These are phyloP conservation scores for Pestalotiopsis fici DNA, from an alignment of 2,329 filamentous ascomycete species.

Conservation along the genomic window DNA sequence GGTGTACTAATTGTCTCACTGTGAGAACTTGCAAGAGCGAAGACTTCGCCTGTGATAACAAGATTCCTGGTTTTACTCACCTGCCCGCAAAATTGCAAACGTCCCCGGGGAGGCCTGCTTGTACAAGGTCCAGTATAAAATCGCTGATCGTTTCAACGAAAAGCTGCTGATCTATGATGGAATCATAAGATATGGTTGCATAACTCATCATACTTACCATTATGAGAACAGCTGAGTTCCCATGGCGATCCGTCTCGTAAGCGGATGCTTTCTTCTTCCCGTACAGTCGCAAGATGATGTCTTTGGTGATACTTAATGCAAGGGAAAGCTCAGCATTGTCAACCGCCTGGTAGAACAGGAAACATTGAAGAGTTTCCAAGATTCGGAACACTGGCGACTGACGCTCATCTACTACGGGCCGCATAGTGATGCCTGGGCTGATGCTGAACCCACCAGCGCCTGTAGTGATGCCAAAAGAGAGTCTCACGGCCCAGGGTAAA, in stretches of 20 bases:
- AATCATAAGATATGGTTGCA: rapidly evolving
- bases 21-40: background rate
- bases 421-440: background rate
- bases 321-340: background rate
- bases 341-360: background rate
- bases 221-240: background rate
- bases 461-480: background rate
- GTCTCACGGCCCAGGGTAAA: background rate
- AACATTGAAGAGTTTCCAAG: background rate
- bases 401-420: background rate
- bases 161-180: no score
- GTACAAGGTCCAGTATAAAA: background rate
- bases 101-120: background rate
- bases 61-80: background rate
- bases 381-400: background rate
- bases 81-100: background rate
- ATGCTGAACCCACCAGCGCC: background rate
- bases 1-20: background rate
- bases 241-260: background rate
- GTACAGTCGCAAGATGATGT: background rate
- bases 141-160: background rate
- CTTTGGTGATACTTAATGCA: background rate
- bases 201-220: background rate
- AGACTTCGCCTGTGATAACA: background rate
- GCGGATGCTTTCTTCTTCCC: background rate